Evolutionary conservation across 805 yeast species (phyloP), one percentile per base, ranked within the genome.

Genomic region (Suhomyces prunicola): DNA sequence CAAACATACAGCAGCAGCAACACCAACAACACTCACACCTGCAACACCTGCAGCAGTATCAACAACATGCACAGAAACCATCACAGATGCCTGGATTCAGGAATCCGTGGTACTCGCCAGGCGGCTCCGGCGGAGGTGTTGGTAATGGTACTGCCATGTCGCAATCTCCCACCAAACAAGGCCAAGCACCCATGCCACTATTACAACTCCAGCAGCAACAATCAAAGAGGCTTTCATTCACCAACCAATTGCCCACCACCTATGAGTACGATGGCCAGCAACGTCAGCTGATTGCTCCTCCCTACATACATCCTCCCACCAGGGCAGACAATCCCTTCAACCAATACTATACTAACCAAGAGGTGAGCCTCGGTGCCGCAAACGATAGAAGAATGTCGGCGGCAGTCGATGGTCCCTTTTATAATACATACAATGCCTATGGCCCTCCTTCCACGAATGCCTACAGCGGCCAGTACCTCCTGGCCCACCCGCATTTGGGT

Each of bases 201-300:
- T 60, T 67, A 41, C 70, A 63, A 47, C 50, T 46, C 33, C 55
- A 50, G 31, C 56, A 54, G 17, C 70, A 69, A 50, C 67, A 62
- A 27, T 59, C 50, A 41, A 69, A 66, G 53, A 53, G 74, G 22
- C 60, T 66, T 42, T 71, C 75, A n/a, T 74, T 71, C 53, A 69
- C 78, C 10, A 73, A 71, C 57, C 82, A 78, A 54, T 63, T 80
- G 12, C 81, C 83, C 24, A 74, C 80, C 2, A 80, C 83, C 1
- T 80, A 80, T 61, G 85, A 80, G 59, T 62, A 73, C 53, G 75
- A 70, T 13, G 42, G 42, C 42, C 67, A 60, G 55, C 48, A 52
- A 27, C 52, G 54, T 23, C 68, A 60, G 35, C 51, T 53, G 27
- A 58, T 58, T 26, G 58, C 57, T 2, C 65, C 68, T 5, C 69